Conservation (phyloP, 2,329 filamentous ascomycete species). For the Gnomoniopsis smithogilvyi region DNA sequence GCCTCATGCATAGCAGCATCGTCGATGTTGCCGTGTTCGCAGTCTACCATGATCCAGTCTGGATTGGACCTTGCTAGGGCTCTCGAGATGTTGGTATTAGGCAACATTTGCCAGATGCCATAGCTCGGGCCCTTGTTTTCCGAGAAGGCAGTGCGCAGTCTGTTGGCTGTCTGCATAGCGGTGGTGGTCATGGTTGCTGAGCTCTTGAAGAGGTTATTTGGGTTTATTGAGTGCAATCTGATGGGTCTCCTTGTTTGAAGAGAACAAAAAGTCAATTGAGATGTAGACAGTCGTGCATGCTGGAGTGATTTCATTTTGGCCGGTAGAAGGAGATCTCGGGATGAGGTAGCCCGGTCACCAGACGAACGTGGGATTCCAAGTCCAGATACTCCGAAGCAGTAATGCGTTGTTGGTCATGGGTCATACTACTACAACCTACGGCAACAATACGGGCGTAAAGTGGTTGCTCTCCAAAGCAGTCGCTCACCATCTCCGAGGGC, state of each 20-base stretch:
- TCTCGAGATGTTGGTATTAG: conserved; percentile 57
- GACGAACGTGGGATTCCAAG: not conserved
- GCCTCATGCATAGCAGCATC: conserved; percentile 57
- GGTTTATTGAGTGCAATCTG: not conserved
- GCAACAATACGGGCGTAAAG: not conserved
- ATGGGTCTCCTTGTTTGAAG: not conserved
- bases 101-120: conserved; percentile 63
- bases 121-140: conserved; percentile 46
- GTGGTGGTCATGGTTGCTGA: conserved; percentile 18
- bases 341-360: not conserved
- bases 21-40: conserved; percentile 55
- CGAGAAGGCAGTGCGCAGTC: conserved; percentile 46
- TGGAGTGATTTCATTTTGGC: not conserved
- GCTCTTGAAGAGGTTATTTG: not conserved
- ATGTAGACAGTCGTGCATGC: not conserved
- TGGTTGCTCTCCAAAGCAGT: not conserved
- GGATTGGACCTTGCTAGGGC: conserved; percentile 59
- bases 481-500: not conserved
- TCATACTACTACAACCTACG: not conserved
- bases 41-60: conserved; percentile 65
- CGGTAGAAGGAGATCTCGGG: not conserved
- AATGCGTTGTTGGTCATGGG: not conserved
- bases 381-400: not conserved
- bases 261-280: not conserved
- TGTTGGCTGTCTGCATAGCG: conserved; percentile 43